Percentiles rank a stretch among this genome's conserved stretches.
Evolutionary conservation across 2,329 filamentous ascomycete genomes (phyloP).

Genomic region (Capronia epimyces): DNA sequence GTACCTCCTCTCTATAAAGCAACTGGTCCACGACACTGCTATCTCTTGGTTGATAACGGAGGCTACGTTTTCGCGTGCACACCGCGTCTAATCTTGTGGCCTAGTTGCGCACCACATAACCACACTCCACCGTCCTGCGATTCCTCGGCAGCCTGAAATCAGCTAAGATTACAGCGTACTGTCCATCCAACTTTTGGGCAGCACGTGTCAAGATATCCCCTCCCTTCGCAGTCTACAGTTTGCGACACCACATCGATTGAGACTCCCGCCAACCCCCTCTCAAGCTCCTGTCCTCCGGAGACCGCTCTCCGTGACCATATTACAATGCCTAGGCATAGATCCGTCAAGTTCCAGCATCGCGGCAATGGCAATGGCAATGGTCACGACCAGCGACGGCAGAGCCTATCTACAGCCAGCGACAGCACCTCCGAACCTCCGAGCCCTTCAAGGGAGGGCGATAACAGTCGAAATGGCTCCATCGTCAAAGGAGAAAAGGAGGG

Average conservation of each 20-base stretch:
- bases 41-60: no score
- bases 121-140: no score
- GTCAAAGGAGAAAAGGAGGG: conserved; percentile 35
- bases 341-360: conserved; percentile 57
- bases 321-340: conserved; percentile 50
- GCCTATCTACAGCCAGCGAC: conserved; percentile 53
- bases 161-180: no score
- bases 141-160: no score
- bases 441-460: conserved; percentile 38
- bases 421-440: conserved; percentile 47
- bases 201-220: conserved; percentile 19
- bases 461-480: conserved; percentile 26
- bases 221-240: conserved; percentile 5
- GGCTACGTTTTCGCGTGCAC: no score
- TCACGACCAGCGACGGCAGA: conserved; percentile 46
- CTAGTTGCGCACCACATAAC: no score
- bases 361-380: conserved; percentile 45
- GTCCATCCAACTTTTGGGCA: background rate
- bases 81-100: no score
- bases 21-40: no score
- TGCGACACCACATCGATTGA: background rate
- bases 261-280: no score
- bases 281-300: background rate
- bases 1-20: no score
- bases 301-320: background rate